phyloP scores from a whole-genome alignment of 768 basidiomycete genomes.

The Mycena kentingensis region DNA sequence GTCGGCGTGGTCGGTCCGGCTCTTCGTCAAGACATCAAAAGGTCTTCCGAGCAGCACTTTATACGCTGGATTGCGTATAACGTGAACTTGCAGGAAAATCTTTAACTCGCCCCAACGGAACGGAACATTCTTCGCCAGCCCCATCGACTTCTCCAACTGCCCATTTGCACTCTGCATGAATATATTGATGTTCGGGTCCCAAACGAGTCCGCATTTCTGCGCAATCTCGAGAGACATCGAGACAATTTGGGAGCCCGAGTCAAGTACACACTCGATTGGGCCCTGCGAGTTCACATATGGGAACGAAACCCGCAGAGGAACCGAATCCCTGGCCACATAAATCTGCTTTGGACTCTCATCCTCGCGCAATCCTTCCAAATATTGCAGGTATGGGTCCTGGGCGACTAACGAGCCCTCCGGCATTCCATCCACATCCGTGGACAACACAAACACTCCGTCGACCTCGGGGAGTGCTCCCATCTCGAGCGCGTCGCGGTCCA shows the following conservation, averaged over 20 bases:
- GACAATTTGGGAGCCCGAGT: slow-evolving; percentile 27
- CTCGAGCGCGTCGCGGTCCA: neutral
- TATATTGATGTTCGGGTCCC: slow-evolving; percentile 24
- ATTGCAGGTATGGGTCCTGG: neutral
- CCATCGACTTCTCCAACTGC: slow-evolving; percentile 23
- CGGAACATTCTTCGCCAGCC: slow-evolving; percentile 30
- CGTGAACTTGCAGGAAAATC: slow-evolving; percentile 31
- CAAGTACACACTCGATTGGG: slow-evolving; percentile 25
- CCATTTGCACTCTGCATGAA: slow-evolving; percentile 32
- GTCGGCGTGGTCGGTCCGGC: slow-evolving; percentile 17
- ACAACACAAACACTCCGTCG: neutral
- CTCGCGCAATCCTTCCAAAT: slow-evolving; percentile 1
- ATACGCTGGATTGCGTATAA: slow-evolving; percentile 28
- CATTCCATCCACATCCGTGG: neutral
- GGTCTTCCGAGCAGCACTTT: slow-evolving; percentile 31
- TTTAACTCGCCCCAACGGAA: slow-evolving; percentile 26
- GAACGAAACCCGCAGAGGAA: slow-evolving; percentile 4
- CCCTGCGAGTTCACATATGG: slow-evolving; percentile 17
- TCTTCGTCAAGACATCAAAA: slow-evolving; percentile 29
- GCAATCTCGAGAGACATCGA: slow-evolving; percentile 26
- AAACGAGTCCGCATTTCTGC: slow-evolving; percentile 11
- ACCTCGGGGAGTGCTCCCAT: neutral
- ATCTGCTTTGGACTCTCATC: slow-evolving; percentile 3
- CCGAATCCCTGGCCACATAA: slow-evolving; percentile 5
- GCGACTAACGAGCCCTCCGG: no score